phyloP scores from a whole-genome alignment of 257 asterid genomes.

The Cinchona pubescens region DNA sequence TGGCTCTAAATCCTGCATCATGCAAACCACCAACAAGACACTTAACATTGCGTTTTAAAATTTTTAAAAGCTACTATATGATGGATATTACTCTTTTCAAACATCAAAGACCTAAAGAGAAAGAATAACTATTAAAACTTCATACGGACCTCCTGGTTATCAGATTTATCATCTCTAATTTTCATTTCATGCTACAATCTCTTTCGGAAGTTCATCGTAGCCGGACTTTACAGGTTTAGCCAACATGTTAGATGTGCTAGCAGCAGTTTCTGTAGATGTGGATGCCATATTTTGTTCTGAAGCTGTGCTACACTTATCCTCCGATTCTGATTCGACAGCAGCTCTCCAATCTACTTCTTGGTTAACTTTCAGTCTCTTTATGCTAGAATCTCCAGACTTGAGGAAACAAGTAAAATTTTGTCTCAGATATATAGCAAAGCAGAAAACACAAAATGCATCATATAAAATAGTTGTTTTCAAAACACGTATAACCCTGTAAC shows the following conservation, averaged over 20 bases:
- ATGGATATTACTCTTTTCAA: neutral
- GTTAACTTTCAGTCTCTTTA: slow-evolving; percentile 59
- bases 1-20: slow-evolving; percentile 69
- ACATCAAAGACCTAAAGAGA: neutral
- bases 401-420: slow-evolving; percentile 19
- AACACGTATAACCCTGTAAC: no score
- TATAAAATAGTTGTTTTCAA: no score
- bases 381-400: slow-evolving; percentile 57
- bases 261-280: slow-evolving; percentile 33
- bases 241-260: slow-evolving; percentile 33
- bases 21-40: neutral
- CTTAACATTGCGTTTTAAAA: neutral
- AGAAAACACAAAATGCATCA: neutral
- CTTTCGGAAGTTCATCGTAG: slow-evolving; percentile 37
- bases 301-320: slow-evolving; percentile 32
- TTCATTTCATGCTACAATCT: slow-evolving; percentile 36
- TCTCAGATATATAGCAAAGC: neutral
- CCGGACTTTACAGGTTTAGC: slow-evolving; percentile 38
- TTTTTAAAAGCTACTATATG: neutral
- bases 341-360: slow-evolving; percentile 43
- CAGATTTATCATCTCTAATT: slow-evolving; percentile 35
- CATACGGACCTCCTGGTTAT: slow-evolving; percentile 36
- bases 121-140: slow-evolving; percentile 45
- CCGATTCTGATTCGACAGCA: slow-evolving; percentile 31
- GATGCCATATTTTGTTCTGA: slow-evolving; percentile 31